Evolutionary conservation across 495 filamentous ascomycete species (phyloP).

Genomic region (Daldinia loculata): DNA sequence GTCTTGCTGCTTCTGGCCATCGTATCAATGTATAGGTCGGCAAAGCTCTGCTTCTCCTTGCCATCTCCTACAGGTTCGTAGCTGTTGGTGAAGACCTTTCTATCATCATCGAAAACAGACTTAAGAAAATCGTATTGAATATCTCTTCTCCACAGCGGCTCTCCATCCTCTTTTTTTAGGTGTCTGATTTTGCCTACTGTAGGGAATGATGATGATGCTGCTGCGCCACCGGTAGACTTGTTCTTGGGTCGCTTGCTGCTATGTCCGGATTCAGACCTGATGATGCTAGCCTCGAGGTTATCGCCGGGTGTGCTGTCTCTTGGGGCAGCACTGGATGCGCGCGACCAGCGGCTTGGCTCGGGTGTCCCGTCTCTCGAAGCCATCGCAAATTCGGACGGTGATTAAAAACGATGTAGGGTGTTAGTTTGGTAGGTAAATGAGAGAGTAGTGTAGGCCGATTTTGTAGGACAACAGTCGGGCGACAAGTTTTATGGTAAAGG

Average conservation of each 20-base stretch:
- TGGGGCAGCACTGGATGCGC: conserved; percentile 34
- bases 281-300: conserved; percentile 42
- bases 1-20: conserved; percentile 99
- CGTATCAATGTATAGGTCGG: conserved; percentile 95
- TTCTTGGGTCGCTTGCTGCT: conserved; percentile 40
- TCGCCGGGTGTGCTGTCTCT: conserved; percentile 40
- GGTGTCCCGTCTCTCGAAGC: conserved; percentile 43
- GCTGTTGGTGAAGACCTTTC: conserved; percentile 85
- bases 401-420: conserved; percentile 1
- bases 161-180: conserved; percentile 96
- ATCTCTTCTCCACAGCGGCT: conserved; percentile 95
- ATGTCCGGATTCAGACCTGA: conserved; percentile 40
- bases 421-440: conserved; percentile 16
- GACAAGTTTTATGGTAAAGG: conserved; percentile 1
- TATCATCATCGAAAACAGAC: conserved; percentile 87
- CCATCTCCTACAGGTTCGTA: conserved; percentile 69
- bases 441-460: conserved; percentile 1
- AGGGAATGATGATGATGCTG: conserved; percentile 33
- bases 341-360: conserved; percentile 39
- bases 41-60: conserved; percentile 81
- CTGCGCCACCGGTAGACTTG: conserved; percentile 21
- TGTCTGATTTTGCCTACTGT: conserved; percentile 92
- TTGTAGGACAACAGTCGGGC: conserved; percentile 2
- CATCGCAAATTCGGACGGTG: conserved; percentile 27
- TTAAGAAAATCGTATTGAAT: conserved; percentile 97